phyloP scores from a whole-genome alignment of 202 grass and related monocot species.

The Miscanthus sacchariflorus region DNA sequence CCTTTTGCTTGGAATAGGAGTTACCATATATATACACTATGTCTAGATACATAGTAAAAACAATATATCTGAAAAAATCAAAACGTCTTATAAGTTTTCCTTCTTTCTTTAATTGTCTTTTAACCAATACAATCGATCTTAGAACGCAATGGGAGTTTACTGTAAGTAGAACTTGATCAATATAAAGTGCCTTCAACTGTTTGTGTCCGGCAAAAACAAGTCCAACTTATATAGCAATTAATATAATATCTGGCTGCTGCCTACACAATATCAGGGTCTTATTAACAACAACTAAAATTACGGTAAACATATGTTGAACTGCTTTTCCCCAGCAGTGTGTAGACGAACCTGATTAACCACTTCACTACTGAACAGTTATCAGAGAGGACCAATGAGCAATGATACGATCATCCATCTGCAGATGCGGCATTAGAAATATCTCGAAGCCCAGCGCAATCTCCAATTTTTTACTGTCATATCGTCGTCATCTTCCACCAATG shows the following conservation, averaged over 20 bases:
- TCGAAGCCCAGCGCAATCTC: background rate
- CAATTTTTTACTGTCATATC: background rate
- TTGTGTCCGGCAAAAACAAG: too few relatives aligned
- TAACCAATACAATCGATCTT: too few relatives aligned
- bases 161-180: too few relatives aligned
- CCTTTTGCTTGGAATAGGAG: too few relatives aligned
- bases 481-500: background rate
- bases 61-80: too few relatives aligned
- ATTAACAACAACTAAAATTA: background rate
- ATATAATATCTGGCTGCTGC: background rate
- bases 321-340: background rate
- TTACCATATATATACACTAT: too few relatives aligned
- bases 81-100: too few relatives aligned
- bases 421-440: background rate
- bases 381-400: background rate
- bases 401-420: background rate
- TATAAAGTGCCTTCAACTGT: too few relatives aligned
- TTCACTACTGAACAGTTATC: background rate
- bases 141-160: too few relatives aligned
- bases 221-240: too few relatives aligned
- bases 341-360: background rate
- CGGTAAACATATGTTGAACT: background rate
- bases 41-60: too few relatives aligned
- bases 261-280: background rate
- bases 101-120: too few relatives aligned